phyloP scores from a whole-genome alignment of 1,284 basidiomycete species.

The Ceratobasidium sp. region DNA sequence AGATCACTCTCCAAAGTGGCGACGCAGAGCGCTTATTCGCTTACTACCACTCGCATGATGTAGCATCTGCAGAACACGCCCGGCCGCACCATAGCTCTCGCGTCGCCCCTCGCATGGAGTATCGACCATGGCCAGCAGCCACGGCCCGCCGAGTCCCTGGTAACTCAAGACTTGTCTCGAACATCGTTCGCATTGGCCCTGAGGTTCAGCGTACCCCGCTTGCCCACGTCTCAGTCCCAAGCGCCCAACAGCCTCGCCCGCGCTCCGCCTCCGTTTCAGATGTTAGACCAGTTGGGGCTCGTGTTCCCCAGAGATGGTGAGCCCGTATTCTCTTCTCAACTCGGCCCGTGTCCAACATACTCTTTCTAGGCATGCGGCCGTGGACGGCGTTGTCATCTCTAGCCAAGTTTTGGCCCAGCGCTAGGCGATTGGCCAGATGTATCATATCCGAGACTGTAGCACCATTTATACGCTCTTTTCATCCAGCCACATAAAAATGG shows the following conservation, averaged over 20 bases:
- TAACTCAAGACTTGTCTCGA: conserved; percentile 6
- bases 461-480: conserved; percentile 26
- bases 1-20: conserved; percentile 2
- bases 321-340: background rate
- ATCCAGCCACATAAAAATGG: background rate
- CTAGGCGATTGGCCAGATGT: background rate
- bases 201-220: conserved; percentile 22
- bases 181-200: background rate
- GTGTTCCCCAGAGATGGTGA: conserved; percentile 30
- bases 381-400: conserved; percentile 13
- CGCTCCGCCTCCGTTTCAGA: conserved; percentile 29
- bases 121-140: background rate
- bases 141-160: conserved; percentile 13
- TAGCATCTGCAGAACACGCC: conserved; percentile 1
- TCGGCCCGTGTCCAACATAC: background rate
- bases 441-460: conserved; percentile 5
- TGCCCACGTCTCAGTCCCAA: background rate
- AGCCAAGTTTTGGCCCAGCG: conserved; percentile 21
- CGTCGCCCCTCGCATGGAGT: background rate
- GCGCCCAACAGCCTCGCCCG: conserved; percentile 1
- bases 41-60: conserved; percentile 15
- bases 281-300: conserved; percentile 2
- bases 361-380: background rate
- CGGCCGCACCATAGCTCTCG: background rate
- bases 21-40: conserved; percentile 28